phyloP scores from a whole-genome alignment of 768 basidiomycete genomes.

The Sporobolomyces pararoseus region DNA sequence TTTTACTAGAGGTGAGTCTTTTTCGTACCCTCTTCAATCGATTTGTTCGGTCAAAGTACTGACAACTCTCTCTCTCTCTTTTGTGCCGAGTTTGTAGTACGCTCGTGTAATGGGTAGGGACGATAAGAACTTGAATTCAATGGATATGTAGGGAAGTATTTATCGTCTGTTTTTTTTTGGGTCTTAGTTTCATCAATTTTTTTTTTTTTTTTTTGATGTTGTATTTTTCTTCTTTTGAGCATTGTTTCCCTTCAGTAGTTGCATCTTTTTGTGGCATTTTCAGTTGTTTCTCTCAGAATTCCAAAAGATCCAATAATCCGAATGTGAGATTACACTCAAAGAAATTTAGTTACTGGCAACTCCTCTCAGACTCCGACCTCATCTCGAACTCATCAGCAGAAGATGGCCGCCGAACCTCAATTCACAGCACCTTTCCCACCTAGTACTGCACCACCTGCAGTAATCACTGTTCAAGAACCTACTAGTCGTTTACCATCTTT shows the following conservation, averaged over 20 bases:
- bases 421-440: slow-evolving; percentile 20
- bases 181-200: too few relatives aligned
- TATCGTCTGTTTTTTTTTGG: neutral
- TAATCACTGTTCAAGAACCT: neutral
- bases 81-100: too few relatives aligned
- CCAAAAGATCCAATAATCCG: too few relatives aligned
- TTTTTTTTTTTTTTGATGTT: too few relatives aligned
- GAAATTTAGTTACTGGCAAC: too few relatives aligned
- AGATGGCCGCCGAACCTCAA: slow-evolving; percentile 19
- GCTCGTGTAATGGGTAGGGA: slow-evolving; percentile 37
- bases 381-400: neutral
- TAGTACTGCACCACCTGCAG: neutral
- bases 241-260: too few relatives aligned
- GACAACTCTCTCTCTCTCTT: neutral
- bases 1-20: slow-evolving; percentile 48
- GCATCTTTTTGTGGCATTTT: too few relatives aligned
- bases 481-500: slow-evolving; percentile 26
- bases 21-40: neutral
- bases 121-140: slow-evolving; percentile 28
- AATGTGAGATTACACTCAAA: too few relatives aligned
- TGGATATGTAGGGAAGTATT: slow-evolving; percentile 31
- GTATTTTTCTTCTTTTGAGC: too few relatives aligned
- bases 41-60: neutral
- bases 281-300: too few relatives aligned
- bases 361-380: too few relatives aligned